Percentiles rank a stretch among this genome's conserved stretches.
Conservation (phyloP, 78 protist genomes). For the Protostelium mycophagum region DNA sequence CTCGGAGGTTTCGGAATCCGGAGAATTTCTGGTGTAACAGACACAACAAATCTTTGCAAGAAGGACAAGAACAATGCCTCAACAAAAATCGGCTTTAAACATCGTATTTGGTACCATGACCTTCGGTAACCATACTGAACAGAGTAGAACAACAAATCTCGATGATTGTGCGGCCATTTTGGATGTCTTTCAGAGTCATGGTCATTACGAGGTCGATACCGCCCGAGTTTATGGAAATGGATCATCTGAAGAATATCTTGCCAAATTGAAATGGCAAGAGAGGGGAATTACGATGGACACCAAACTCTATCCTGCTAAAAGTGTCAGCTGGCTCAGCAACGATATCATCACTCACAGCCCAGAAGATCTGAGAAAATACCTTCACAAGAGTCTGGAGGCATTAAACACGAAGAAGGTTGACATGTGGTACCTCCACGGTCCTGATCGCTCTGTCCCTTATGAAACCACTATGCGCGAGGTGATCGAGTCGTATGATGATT, state of each 20-base stretch:
- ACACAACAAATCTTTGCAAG: no score
- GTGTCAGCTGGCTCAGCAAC: background rate
- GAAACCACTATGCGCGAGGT: background rate
- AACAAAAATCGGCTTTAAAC: background rate
- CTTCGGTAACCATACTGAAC: background rate
- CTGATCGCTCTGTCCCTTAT: background rate
- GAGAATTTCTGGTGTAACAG: no score
- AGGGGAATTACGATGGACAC: background rate
- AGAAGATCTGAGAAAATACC: background rate
- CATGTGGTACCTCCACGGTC: background rate
- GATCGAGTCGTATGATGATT: background rate
- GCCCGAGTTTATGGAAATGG: background rate
- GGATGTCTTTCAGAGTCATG: background rate
- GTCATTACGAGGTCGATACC: background rate
- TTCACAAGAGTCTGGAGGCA: background rate
- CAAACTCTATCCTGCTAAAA: background rate
- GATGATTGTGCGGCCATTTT: background rate
- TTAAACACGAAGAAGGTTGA: background rate
- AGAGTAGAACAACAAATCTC: background rate
- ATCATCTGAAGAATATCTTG: background rate
- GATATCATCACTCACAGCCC: background rate
- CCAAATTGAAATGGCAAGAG: background rate
- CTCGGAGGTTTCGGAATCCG: no score
- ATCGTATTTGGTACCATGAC: background rate
- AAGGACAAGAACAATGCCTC: background rate